phyloP scores from a whole-genome alignment of 208 protist genomes.

The Trypanosoma avium region DNA sequence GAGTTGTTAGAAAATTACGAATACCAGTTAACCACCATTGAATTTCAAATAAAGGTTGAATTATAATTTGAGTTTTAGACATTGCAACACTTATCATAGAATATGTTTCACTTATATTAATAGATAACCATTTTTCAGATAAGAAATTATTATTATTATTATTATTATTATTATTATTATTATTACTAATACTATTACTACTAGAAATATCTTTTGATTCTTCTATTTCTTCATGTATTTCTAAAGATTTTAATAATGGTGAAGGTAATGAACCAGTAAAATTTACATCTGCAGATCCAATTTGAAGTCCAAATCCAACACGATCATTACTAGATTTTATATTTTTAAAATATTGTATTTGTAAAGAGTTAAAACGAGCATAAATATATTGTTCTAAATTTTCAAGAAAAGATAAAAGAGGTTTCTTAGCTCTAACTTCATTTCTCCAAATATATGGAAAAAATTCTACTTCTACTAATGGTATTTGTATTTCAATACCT shows the following conservation, averaged over 20 bases:
- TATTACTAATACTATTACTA: no score
- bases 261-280: slow-evolving; percentile 57
- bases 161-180: slow-evolving; percentile 11
- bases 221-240: not conserved
- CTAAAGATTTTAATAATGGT: slow-evolving; percentile 46
- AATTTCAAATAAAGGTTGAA: slow-evolving; percentile 59
- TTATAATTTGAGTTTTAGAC: slow-evolving; percentile 40
- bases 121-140: slow-evolving; percentile 41
- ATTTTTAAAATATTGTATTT: slow-evolving; percentile 1
- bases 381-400: slow-evolving; percentile 15
- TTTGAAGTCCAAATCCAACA: slow-evolving; percentile 41
- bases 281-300: slow-evolving; percentile 31
- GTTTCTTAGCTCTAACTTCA: slow-evolving; percentile 8
- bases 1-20: slow-evolving; percentile 1
- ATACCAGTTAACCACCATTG: slow-evolving; percentile 58
- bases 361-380: not conserved
- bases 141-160: not conserved
- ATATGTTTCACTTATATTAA: slow-evolving; percentile 54
- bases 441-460: slow-evolving; percentile 12
- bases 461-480: slow-evolving; percentile 14
- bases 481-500: not conserved
- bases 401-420: slow-evolving; percentile 16
- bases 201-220: no score
- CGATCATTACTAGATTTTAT: slow-evolving; percentile 29
- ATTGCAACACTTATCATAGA: slow-evolving; percentile 42